Conservation (phyloP, 1,139 yeast species). For the Kodamaea sp. region DNA sequence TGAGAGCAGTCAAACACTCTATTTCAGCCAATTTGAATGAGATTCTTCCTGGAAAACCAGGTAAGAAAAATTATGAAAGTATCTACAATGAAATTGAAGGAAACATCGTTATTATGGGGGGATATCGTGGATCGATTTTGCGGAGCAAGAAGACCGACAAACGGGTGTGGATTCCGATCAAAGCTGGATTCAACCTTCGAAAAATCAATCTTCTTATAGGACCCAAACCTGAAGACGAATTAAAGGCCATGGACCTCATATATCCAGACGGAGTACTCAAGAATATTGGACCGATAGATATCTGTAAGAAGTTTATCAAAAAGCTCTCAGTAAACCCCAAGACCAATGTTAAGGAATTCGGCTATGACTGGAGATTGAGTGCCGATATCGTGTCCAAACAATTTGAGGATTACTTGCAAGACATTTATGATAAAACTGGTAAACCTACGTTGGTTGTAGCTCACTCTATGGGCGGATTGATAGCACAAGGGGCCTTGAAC, state of each 20-base stretch:
- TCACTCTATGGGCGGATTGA: conserved; percentile 92
- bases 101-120: conserved; percentile 79
- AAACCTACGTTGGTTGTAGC: conserved; percentile 72
- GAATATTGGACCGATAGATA: conserved; percentile 86
- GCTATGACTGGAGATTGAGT: conserved; percentile 90
- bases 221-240: conserved; percentile 65
- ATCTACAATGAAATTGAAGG: conserved; percentile 58
- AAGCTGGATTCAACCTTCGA: conserved; percentile 77
- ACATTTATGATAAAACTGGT: conserved; percentile 41
- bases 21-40: conserved; percentile 52
- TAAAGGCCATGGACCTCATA: conserved; percentile 49
- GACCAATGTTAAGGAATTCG: conserved; percentile 69
- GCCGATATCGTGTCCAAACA: conserved; percentile 53
- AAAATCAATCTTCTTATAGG: conserved; percentile 73
- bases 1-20: conserved; percentile 68
- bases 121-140: conserved; percentile 83
- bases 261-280: conserved; percentile 78
- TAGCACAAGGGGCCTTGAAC: conserved; percentile 79
- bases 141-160: conserved; percentile 64
- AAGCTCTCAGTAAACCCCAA: conserved; percentile 58
- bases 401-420: conserved; percentile 47
- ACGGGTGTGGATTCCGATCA: conserved; percentile 83
- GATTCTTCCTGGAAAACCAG: conserved; percentile 31
- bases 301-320: conserved; percentile 61
- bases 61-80: conserved; percentile 30